A percentile compares a stretch with the other conserved stretches of the same genome.
These are phyloP conservation scores for Hirsutella rhossiliensis DNA, from an alignment of 2,329 filamentous ascomycete genomes.

Conservation along the genomic window DNA sequence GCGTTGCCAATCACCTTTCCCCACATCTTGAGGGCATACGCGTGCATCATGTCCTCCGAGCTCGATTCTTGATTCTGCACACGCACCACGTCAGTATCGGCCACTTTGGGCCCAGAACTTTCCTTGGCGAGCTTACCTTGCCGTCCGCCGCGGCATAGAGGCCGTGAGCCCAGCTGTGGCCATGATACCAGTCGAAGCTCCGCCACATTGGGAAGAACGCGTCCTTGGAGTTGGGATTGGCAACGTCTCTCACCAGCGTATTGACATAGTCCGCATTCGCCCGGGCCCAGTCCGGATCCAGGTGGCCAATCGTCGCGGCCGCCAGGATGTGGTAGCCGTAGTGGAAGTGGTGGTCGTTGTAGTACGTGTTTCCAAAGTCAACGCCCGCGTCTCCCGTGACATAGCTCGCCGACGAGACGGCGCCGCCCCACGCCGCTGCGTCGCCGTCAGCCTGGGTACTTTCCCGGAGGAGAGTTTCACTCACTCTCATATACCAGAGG, in stretches of 20 bases:
- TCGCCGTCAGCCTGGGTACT: background rate
- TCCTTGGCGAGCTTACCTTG: slow-evolving; percentile 33
- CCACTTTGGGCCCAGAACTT: too few relatives aligned
- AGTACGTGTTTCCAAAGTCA: slow-evolving; percentile 86
- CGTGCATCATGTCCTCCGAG: slow-evolving; percentile 80
- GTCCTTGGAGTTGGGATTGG: slow-evolving; percentile 63
- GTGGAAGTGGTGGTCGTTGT: slow-evolving; percentile 67
- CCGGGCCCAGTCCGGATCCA: slow-evolving; percentile 64
- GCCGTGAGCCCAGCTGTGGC: slow-evolving; percentile 86
- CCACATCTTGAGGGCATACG: slow-evolving; percentile 91
- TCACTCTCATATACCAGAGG: slow-evolving; percentile 53
- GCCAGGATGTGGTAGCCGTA: slow-evolving; percentile 86
- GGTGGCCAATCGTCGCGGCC: slow-evolving; percentile 67
- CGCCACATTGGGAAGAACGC: slow-evolving; percentile 70
- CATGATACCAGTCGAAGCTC: slow-evolving; percentile 87
- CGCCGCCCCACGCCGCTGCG: slow-evolving; percentile 59
- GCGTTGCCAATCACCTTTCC: slow-evolving; percentile 63
- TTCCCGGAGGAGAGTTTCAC: slow-evolving; percentile 11
- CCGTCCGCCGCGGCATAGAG: slow-evolving; percentile 60
- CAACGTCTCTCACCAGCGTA: slow-evolving; percentile 67
- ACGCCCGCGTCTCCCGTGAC: slow-evolving; percentile 51
- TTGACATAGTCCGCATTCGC: slow-evolving; percentile 73
- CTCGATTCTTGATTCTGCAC: slow-evolving; percentile 64
- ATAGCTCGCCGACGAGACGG: slow-evolving; percentile 68
- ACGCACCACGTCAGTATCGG: background rate